Evolutionary conservation across 2,329 filamentous ascomycete genomes (phyloP), one percentile per base, ranked within the genome.

Genomic region (Alternaria arborescens): DNA sequence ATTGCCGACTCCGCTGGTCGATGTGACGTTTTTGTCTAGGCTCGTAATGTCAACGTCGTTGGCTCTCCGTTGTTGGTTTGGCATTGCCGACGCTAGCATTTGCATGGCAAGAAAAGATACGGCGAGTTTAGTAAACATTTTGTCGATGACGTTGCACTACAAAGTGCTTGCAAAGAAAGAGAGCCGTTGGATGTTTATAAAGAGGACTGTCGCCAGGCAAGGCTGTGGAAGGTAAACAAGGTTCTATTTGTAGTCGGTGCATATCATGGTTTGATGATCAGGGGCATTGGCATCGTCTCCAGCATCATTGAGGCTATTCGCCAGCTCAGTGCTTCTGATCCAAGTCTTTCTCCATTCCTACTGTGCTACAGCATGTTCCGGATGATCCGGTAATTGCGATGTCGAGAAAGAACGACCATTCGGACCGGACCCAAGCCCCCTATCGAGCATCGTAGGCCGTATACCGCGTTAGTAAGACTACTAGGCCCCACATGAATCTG

Each of bases 21-120:
- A 58, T 22, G 44, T 65, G 24, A 43, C 56, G 8, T 63, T 60
- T n/a, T 61, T 58, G 18, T 40, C 30, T 6, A 64, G 40, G 34
- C 32, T 50, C 11, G 61, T 63, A 12, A 66, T 40, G 3, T 46
- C 43, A 8, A 63, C 42, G 16, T 32, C 56, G 18, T 44, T 24
- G 36, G 44, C 40, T 22, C 40, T 44, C 1, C 30, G 18, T 16
- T 58, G 38, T 26, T 58, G 44, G 11, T 51, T 46, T 26, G 55
- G 59, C 18, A 44, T 51, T 34, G 59, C 55, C 16, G 51, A 51
- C 32, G 34, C 59, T 24, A 54, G 26, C 55, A 54, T 43, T 18
- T 58, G 50, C 50, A 61, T 40, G 14, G 59, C 55, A 24, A 59
- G 16, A 11, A 58, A 44, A 11, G 55, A 18, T 18, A 46, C 6